These are phyloP conservation scores for Phytopythium ostracodes DNA, from an alignment of 352 stramenopile genomes.

Conservation along the genomic window DNA sequence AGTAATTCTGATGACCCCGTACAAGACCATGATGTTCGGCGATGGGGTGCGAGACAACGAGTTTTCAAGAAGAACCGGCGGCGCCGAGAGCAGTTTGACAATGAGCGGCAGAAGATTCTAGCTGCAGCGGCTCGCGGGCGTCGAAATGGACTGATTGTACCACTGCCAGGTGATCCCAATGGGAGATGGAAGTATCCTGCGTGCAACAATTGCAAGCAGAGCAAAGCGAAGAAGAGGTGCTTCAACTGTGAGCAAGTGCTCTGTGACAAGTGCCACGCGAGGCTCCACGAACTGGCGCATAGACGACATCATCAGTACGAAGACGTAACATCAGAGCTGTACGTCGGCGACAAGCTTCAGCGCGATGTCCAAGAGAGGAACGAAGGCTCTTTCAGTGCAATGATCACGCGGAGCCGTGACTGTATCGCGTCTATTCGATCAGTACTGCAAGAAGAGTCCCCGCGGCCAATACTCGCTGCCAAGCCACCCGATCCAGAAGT, in stretches of 20 bases:
- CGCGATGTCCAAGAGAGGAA: constrained; percentile 19
- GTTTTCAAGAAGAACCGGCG: constrained; percentile 27
- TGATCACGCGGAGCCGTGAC: constrained; percentile 17
- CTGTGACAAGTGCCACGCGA: constrained; percentile 58
- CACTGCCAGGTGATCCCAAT: constrained; percentile 25
- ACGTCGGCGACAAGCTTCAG: constrained; percentile 19
- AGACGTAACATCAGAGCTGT: constrained; percentile 29
- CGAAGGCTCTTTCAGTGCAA: constrained; percentile 21
- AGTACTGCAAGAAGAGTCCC: constrained; percentile 13
- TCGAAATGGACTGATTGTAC: constrained; percentile 57
- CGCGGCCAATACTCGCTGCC: neutral
- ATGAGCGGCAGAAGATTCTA: constrained; percentile 38
- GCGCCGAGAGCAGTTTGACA: constrained; percentile 29
- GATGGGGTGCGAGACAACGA: constrained; percentile 34
- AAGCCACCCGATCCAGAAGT: constrained; percentile 30
- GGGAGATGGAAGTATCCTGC: constrained; percentile 36
- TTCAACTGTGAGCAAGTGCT: constrained; percentile 49
- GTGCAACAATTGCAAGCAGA: constrained; percentile 49
- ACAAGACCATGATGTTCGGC: constrained; percentile 17
- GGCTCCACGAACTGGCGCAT: constrained; percentile 48
- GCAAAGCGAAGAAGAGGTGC: constrained; percentile 44
- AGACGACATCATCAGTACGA: constrained; percentile 48
- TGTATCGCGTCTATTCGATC: constrained; percentile 29
- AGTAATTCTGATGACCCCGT: constrained; percentile 2
- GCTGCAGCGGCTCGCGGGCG: constrained; percentile 27